Percentiles rank a stretch among this genome's conserved stretches.
phyloP scores from a whole-genome alignment of 2,329 filamentous ascomycete species.

The Penicillium rolfsii region DNA sequence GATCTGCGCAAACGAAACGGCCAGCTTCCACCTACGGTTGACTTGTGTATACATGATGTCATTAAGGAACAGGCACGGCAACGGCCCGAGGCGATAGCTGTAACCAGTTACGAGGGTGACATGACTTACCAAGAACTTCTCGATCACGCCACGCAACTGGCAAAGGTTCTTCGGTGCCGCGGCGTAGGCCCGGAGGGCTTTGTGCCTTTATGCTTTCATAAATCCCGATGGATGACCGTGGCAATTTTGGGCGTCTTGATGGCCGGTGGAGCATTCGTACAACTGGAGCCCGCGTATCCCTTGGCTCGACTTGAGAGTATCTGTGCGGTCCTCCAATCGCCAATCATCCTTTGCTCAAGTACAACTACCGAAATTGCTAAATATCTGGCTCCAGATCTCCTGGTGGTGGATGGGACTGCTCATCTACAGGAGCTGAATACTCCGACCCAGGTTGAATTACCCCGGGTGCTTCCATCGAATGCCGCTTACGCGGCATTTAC shows the following conservation, averaged over 20 bases:
- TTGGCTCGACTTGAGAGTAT: background rate
- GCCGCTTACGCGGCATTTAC: background rate
- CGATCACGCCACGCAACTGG: background rate
- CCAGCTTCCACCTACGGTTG: background rate
- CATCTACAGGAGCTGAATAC: background rate
- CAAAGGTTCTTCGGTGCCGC: background rate
- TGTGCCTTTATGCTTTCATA: conserved; percentile 3
- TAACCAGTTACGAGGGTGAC: background rate
- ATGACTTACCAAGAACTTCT: conserved; percentile 1
- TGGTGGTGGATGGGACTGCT: background rate
- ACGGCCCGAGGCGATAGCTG: background rate
- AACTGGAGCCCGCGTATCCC: background rate
- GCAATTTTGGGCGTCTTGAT: conserved; percentile 3
- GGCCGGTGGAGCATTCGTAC: background rate
- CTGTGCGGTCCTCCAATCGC: background rate
- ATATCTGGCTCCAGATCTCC: background rate
- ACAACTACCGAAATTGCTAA: background rate
- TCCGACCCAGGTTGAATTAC: background rate
- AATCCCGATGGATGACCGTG: conserved; percentile 3
- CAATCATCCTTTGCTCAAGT: background rate
- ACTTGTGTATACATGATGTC: background rate
- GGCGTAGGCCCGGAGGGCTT: background rate
- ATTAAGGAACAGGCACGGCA: background rate
- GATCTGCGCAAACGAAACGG: background rate
- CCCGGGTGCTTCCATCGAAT: background rate